Evolutionary conservation across 1,284 basidiomycete genomes (phyloP), one percentile per base, ranked within the genome.

Genomic region (Anthracocystis setariae): DNA sequence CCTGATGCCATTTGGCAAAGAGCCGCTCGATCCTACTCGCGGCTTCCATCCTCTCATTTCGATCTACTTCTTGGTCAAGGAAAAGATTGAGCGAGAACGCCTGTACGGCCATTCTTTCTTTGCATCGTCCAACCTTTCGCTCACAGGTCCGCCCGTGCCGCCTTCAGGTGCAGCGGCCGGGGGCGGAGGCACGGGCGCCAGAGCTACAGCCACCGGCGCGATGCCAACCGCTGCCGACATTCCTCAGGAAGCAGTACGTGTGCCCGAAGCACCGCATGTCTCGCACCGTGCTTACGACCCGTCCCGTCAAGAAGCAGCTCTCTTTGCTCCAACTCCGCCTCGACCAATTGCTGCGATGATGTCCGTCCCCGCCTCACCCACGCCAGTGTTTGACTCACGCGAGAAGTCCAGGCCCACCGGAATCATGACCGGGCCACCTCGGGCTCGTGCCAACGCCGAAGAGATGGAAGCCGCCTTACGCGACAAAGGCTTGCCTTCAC

Each of bases 41-140:
- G 94, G 93, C 3, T 98, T 92, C 85, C 93, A 98, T 83, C 94
- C 94, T 0, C 87, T 98, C 32, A 88, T 98, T 54, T 94, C 93
- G 23, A 96, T 98, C 84, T 98, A 98, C 83, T 98, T 91, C 85
- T 88, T 98, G 18, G 92, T 95, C 2, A 86, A 91, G 55, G 95
- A 98, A 85, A 97, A 97, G 86, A 88, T 94, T 82, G 94, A 98
- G 79, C 87, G 95, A 49, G 94, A 98, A 78, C 88, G 88, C 59
- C 91, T 98, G 4, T 98, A 94, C 83, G 95, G 95, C 0, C 90
- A 91, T 1, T 93, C 93, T 2, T 90, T 92, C 74, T 98, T 98
- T 84, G 95, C 95, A 2, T 92, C 89, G 53, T 97, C 94, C 1
- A 92, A 94, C 77, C 84, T 94, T 20, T 87, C 86, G 4, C 71